These are phyloP conservation scores for Calocybe gangraenosa DNA, from an alignment of 768 basidiomycete genomes.

Conservation along the genomic window DNA sequence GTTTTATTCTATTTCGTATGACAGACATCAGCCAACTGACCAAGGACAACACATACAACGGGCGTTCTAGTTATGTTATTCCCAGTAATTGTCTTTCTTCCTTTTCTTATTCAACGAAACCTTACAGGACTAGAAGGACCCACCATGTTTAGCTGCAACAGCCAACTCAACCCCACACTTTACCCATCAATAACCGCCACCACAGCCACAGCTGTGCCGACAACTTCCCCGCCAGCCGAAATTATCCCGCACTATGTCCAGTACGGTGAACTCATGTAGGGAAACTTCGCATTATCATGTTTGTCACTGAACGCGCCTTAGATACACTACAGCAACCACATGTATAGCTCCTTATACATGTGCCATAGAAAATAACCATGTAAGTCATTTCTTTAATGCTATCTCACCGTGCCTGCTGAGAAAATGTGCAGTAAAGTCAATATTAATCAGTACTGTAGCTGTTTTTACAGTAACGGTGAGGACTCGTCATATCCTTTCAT, in stretches of 20 bases:
- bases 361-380: conserved; percentile 27
- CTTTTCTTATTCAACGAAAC: neutral
- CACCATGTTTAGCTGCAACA: conserved; percentile 32
- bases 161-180: conserved; percentile 12
- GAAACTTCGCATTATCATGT: conserved; percentile 4
- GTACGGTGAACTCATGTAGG: conserved; percentile 33
- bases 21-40: conserved; percentile 40
- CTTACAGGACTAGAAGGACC: conserved; percentile 22
- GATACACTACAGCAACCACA: conserved; percentile 29
- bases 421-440: no score
- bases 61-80: conserved; percentile 32
- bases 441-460: no score
- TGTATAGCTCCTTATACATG: conserved; percentile 32
- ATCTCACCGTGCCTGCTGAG: no score
- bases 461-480: no score
- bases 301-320: conserved; percentile 1
- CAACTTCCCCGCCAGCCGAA: conserved; percentile 15
- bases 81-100: conserved; percentile 24
- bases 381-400: conserved; percentile 19
- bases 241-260: conserved; percentile 37
- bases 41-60: conserved; percentile 35
- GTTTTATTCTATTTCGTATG: neutral
- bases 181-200: conserved; percentile 12
- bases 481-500: no score
- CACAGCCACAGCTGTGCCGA: conserved; percentile 12